phyloP scores from a whole-genome alignment of 257 asterid genomes.

The Forsythia suspensa region DNA sequence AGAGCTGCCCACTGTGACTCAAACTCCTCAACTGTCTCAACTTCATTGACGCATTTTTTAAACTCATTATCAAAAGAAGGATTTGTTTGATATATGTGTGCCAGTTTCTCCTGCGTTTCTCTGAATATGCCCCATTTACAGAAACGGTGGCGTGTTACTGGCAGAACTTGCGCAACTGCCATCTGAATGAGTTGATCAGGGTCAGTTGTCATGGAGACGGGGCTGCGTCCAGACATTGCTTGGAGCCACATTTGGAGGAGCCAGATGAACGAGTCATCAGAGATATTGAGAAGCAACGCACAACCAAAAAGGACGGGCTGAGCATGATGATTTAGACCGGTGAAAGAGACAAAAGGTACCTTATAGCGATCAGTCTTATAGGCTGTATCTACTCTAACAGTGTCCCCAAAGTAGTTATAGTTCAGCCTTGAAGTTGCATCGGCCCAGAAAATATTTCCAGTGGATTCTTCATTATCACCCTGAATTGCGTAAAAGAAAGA shows the following conservation, averaged over 20 bases:
- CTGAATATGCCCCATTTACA: constrained; percentile 71
- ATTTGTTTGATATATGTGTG: constrained; percentile 43
- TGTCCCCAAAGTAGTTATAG: constrained; percentile 69
- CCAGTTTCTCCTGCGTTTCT: constrained; percentile 66
- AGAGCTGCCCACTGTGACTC: constrained; percentile 69
- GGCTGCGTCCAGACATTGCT: constrained; percentile 62
- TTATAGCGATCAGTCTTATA: constrained; percentile 40
- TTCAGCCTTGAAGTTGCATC: constrained; percentile 55
- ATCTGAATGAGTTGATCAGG: constrained; percentile 60
- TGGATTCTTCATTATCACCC: constrained; percentile 47
- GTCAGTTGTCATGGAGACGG: constrained; percentile 67
- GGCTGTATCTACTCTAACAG: constrained; percentile 63
- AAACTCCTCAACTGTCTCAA: constrained; percentile 68
- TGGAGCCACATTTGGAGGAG: constrained; percentile 71
- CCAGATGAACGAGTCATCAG: constrained; percentile 64
- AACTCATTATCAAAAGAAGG: constrained; percentile 63
- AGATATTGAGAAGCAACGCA: constrained; percentile 65
- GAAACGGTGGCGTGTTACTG: constrained; percentile 56
- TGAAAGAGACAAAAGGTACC: constrained; percentile 66
- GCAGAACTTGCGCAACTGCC: constrained; percentile 67
- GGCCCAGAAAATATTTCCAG: constrained; percentile 70
- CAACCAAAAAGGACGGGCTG: constrained; percentile 83
- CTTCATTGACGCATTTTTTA: constrained; percentile 59
- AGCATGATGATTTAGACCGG: constrained; percentile 85
- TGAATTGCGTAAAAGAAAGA: constrained; percentile 63